Conservation (phyloP, 257 asterid genomes). For the Nicotiana tabacum region DNA sequence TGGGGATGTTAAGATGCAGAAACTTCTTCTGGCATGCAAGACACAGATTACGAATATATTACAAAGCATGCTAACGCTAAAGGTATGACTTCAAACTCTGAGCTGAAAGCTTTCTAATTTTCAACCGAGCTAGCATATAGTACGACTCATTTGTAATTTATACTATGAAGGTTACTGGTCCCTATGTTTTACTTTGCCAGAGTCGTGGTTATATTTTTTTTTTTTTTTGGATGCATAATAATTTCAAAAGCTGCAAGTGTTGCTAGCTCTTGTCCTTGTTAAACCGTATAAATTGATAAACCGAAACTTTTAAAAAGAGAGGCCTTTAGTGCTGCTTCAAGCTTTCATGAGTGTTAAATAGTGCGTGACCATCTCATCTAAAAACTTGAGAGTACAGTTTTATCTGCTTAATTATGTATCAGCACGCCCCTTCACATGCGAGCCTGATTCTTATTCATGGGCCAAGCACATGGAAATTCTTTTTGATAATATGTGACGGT, state of each 20-base stretch:
- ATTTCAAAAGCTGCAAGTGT: not conserved
- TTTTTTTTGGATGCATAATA: not conserved
- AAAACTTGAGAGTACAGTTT: no score
- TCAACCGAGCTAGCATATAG: not conserved
- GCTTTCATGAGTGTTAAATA: not conserved
- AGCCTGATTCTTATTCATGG: no score
- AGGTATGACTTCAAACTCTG: constrained; percentile 33
- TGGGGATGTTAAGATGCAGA: constrained; percentile 49
- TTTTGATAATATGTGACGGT: no score
- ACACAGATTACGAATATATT: constrained; percentile 25
- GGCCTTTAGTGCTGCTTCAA: not conserved
- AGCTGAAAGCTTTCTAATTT: constrained; percentile 7
- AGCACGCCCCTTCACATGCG: no score
- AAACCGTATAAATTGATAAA: not conserved
- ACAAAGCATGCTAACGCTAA: constrained; percentile 32
- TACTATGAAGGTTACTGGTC: not conserved
- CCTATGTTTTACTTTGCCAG: not conserved
- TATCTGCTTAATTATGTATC: no score
- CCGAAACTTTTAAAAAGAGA: not conserved
- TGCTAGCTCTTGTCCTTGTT: not conserved
- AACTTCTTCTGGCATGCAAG: constrained; percentile 38
- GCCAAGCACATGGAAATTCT: no score
- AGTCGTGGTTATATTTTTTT: not conserved
- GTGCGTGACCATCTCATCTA: no score
- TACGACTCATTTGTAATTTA: not conserved